Percentiles rank a stretch among this genome's conserved stretches.
phyloP scores from a whole-genome alignment of 371 early-diverging fungal species.

The Apophysomyces elegans region DNA sequence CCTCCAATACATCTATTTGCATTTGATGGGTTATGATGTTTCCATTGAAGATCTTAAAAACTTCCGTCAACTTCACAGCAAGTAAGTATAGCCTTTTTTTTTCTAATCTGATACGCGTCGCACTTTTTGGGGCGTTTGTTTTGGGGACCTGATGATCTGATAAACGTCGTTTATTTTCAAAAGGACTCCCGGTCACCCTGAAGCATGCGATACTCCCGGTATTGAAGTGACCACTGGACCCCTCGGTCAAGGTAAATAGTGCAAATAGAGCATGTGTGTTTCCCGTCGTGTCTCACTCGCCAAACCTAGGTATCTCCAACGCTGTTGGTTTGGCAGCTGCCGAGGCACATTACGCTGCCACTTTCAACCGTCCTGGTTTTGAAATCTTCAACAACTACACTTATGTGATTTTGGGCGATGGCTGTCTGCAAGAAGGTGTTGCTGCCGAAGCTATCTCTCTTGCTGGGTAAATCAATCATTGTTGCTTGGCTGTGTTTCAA shows the following conservation, averaged over 20 bases:
- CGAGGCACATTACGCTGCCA: slow-evolving; percentile 87
- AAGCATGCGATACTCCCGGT: slow-evolving; percentile 84
- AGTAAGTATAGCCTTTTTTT: slow-evolving; percentile 45
- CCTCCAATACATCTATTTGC: slow-evolving; percentile 93
- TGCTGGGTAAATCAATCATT: slow-evolving; percentile 76
- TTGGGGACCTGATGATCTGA: slow-evolving; percentile 9
- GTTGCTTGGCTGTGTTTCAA: slow-evolving; percentile 55
- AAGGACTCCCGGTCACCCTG: slow-evolving; percentile 96
- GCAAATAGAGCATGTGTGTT: slow-evolving; percentile 6
- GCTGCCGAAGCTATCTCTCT: slow-evolving; percentile 95
- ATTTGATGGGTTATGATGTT: slow-evolving; percentile 90
- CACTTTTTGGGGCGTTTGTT: slow-evolving; percentile 1
- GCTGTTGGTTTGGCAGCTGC: slow-evolving; percentile 98
- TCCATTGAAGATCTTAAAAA: slow-evolving; percentile 94
- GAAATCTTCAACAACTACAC: slow-evolving; percentile 86
- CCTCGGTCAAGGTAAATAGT: slow-evolving; percentile 90
- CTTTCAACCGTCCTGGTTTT: slow-evolving; percentile 87
- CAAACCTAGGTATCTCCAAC: slow-evolving; percentile 65
- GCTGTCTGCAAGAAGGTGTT: slow-evolving; percentile 99
- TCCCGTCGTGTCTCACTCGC: neutral
- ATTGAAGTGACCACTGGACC: slow-evolving; percentile 99
- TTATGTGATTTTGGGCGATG: slow-evolving; percentile 95
- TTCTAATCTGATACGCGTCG: slow-evolving; percentile 2
- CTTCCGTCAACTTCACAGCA: slow-evolving; percentile 94
- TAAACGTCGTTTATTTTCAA: slow-evolving; percentile 12